Base-by-base conservation (phyloP, 2,329 filamentous ascomycete species). In the Epichloe bromicola region DNA sequence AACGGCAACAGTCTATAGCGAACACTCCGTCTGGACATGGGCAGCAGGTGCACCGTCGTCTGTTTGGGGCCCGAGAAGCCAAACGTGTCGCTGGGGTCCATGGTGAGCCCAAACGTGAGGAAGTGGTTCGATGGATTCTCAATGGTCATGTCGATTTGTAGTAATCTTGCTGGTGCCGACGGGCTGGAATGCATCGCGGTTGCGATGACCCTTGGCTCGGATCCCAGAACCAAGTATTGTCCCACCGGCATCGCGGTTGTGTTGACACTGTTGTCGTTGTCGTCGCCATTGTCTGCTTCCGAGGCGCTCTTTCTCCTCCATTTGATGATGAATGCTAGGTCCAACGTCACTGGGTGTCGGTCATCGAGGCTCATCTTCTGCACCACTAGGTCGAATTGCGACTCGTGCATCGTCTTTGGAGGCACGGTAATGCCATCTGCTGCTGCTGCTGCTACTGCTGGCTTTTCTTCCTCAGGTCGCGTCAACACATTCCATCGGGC, bases 61-160 rank as follows among this genome's bases (percentile, higher is more conserved):
- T 85, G 76, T 70, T 97, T 97, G 2, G 87, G 74, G 0, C 93
- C 93, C 7, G 87, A 89, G 66, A 98, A 97, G 0, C 89, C 91
- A 67, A 97, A 97, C 49, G 88, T 80, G 56, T 95, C 88, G 63
- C 82, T 91, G 3, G 89, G 86, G 59, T 98, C 91, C 89, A 98
- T 95, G 26, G 76, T 82, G 46, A 97, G 67, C 33, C 87, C 89
- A 68, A 98, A 98, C 0, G 90, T 95, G 47, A 98, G 78, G 67
- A 95, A 94, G 65, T 98, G 93, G 64, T 83, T 85, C 0, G 91
- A 96, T 0, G 90, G 86, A 64, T 98, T 98, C 68, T 98, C 93
- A 51, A 98, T 81, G 3, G 82, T 88, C 63, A 80, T 63, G 41
- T 75, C 69, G 14, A 82, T 64, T 51, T 72, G 67, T 43, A 78